Evolutionary conservation across 805 yeast genomes (phyloP).

Genomic region (Kodamaea leandrae): DNA sequence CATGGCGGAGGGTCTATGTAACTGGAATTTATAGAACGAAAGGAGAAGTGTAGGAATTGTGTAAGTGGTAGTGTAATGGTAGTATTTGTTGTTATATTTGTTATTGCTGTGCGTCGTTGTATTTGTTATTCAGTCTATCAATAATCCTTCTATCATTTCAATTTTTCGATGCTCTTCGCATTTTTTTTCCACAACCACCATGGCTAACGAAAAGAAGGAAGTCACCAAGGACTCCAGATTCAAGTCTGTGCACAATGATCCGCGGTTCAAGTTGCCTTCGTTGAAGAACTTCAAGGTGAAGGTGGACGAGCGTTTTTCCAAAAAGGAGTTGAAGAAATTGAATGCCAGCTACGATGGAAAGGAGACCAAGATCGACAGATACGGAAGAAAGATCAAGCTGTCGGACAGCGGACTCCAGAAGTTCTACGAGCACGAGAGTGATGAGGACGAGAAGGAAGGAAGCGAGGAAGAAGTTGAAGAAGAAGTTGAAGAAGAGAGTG

Average conservation of each 20-base stretch:
- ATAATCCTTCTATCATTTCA: too few relatives aligned
- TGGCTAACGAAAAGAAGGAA: constrained; percentile 20
- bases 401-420: constrained; percentile 56
- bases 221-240: constrained; percentile 72
- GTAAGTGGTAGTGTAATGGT: too few relatives aligned
- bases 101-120: too few relatives aligned
- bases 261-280: constrained; percentile 77
- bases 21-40: neutral
- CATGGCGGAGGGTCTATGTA: constrained; percentile 50
- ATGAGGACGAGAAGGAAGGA: constrained; percentile 30
- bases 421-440: constrained; percentile 51
- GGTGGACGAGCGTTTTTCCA: constrained; percentile 80
- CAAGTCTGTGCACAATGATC: constrained; percentile 76
- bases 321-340: constrained; percentile 56
- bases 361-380: constrained; percentile 72
- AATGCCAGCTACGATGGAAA: constrained; percentile 47
- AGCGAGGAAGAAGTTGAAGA: constrained; percentile 27
- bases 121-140: too few relatives aligned
- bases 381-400: constrained; percentile 69
- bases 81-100: too few relatives aligned
- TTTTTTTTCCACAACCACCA: neutral
- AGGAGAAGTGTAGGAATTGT: neutral
- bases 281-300: constrained; percentile 68
- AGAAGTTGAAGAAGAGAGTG: constrained; percentile 25
- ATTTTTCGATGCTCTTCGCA: constrained; percentile 8